These are phyloP conservation scores for Phialemonium atrogriseum DNA, from an alignment of 2,329 filamentous ascomycete genomes.

Conservation along the genomic window DNA sequence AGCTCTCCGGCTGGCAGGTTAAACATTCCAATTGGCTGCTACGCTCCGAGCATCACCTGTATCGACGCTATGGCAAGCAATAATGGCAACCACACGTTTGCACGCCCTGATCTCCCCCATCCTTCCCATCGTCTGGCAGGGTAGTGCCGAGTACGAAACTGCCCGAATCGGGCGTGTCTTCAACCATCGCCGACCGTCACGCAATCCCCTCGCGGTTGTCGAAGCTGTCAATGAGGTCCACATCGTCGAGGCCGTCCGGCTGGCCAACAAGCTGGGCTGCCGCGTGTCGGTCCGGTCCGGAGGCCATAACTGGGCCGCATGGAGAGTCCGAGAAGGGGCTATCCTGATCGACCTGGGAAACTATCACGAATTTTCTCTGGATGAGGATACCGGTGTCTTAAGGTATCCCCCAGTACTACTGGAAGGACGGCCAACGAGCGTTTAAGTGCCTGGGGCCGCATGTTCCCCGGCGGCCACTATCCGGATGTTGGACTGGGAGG, in stretches of 20 bases:
- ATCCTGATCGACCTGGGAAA: constrained; percentile 29
- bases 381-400: constrained; percentile 27
- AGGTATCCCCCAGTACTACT: constrained; percentile 38
- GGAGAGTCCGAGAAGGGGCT: constrained; percentile 35
- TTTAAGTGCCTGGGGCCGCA: constrained; percentile 26
- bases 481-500: constrained; percentile 49
- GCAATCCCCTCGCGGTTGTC: constrained; percentile 32
- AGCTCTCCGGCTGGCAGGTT: too few species aligned
- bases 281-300: constrained; percentile 35
- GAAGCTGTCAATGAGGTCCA: constrained; percentile 25
- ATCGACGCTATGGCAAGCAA: too few species aligned
- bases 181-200: constrained; percentile 27
- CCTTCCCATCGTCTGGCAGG: too few species aligned
- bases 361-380: too few species aligned
- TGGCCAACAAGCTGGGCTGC: constrained; percentile 24
- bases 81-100: too few species aligned
- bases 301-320: constrained; percentile 37
- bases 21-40: too few species aligned
- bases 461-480: constrained; percentile 47
- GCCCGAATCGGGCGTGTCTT: too few species aligned
- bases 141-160: too few species aligned
- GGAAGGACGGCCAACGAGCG: constrained; percentile 32
- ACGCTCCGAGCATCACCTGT: too few species aligned
- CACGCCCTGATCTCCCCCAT: too few species aligned
- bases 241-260: constrained; percentile 25